Conservation (phyloP, 2,329 filamentous ascomycete genomes). For the Trichophyton rubrum region DNA sequence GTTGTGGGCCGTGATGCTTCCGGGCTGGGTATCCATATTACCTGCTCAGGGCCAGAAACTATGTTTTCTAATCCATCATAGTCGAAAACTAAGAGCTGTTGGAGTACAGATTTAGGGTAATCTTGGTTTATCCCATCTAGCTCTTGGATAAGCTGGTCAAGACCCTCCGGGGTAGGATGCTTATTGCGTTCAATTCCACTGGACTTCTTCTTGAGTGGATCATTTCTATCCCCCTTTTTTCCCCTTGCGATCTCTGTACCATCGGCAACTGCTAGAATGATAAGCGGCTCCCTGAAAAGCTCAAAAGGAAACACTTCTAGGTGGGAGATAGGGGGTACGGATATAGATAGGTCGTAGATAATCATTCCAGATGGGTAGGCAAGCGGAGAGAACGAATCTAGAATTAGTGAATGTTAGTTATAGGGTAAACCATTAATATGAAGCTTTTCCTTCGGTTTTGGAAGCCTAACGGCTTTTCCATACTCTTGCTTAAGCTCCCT, state of each 20-base stretch:
- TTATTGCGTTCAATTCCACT: conserved; percentile 16
- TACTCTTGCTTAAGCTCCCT: conserved; percentile 74
- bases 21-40: conserved; percentile 57
- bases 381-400: conserved; percentile 88
- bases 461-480: conserved; percentile 18
- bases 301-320: conserved; percentile 78
- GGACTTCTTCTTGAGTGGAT: neutral
- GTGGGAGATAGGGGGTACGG: conserved; percentile 67
- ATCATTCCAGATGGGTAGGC: conserved; percentile 77
- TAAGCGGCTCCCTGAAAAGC: conserved; percentile 70
- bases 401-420: conserved; percentile 6
- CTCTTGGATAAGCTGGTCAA: conserved; percentile 43
- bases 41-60: conserved; percentile 47
- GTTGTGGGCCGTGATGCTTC: conserved; percentile 63
- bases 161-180: conserved; percentile 26
- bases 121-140: conserved; percentile 58
- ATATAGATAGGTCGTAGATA: conserved; percentile 75
- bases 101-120: conserved; percentile 63
- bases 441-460: neutral
- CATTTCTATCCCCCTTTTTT: conserved; percentile 3
- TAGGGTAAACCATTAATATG: neutral
- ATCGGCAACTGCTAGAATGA: conserved; percentile 75
- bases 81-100: conserved; percentile 72
- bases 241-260: conserved; percentile 53
- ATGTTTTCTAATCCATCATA: conserved; percentile 46